Base-by-base conservation (phyloP, 2,329 filamentous ascomycete genomes). In the Diaporthe citri region DNA sequence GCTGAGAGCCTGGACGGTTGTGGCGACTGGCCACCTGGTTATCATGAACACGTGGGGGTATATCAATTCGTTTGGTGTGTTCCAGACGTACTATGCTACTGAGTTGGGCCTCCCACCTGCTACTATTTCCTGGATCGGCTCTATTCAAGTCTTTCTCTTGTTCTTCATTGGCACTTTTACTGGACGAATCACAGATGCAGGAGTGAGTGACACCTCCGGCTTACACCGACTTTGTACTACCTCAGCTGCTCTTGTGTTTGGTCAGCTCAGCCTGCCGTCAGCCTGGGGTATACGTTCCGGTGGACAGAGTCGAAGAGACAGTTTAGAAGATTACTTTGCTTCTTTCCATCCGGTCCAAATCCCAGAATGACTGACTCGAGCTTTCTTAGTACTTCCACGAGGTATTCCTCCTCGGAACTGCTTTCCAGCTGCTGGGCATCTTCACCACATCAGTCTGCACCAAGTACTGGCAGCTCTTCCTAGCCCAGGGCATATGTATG, bases 61-160 rank as follows among this genome's bases (percentile, higher is more conserved):
- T 77, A 85, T 89, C 77, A 89, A 87, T 81, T 89, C 88, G 1
- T 91, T 90, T 75, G 88, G 89, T n/a, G 82, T 87, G 6, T 91
- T 90, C 78, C 87, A 91, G 75, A 81, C 86, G 0, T 90, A 90
- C 82, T 90, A 90, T 80, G 82, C 81, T 6, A 79, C 82, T 6
- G 75, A 80, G 8, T 83, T 88, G 0, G 76, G 77, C 6, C 84
- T 84, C 0, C 78, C 85, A 0, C 85, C 86, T 0, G 88, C 87
- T 1, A 83, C 86, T 57, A 84, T 90, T 34, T 86, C 87, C 2
- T 90, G 88, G 88, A 90, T 90, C 78, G 89, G 89, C 15, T 89
- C 87, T 25, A 80, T 89, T 7, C 86, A 90, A 74, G 83, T 90
- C 13, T 90, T 90, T 78, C 80, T 91, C 9, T 83, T 90, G 75